Conservation (phyloP, 2,329 filamentous ascomycete species). For the Penicillium freii region DNA sequence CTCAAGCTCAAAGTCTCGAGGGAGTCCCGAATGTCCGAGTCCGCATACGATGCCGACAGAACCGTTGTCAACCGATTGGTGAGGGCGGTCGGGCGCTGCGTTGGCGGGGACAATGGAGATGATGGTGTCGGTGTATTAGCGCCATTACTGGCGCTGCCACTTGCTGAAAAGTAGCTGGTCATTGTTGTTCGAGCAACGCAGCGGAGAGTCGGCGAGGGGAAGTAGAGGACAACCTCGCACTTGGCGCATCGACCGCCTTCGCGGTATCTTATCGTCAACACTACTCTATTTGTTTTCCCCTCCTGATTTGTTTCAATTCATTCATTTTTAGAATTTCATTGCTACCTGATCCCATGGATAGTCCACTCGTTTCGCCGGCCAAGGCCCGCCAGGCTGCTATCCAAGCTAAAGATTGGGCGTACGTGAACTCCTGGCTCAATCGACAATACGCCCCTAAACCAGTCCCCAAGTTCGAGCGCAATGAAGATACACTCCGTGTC, state of each 20-base stretch:
- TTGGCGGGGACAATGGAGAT: conserved; percentile 31
- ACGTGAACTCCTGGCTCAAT: conserved; percentile 78
- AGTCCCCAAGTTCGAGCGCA: conserved; percentile 78
- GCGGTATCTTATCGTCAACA: conserved; percentile 22
- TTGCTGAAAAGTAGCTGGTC: conserved; percentile 36
- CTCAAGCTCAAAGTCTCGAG: conserved; percentile 74
- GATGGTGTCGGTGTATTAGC: conserved; percentile 27
- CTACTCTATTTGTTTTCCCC: neutral
- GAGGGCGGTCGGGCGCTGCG: conserved; percentile 60
- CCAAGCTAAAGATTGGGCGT: conserved; percentile 86
- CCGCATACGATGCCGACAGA: conserved; percentile 87
- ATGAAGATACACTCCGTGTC: conserved; percentile 73
- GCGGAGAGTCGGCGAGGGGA: conserved; percentile 18
- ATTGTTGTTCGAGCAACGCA: conserved; percentile 23
- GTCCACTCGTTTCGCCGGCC: conserved; percentile 57
- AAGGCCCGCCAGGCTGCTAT: conserved; percentile 73
- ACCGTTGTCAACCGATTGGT: conserved; percentile 80
- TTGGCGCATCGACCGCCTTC: conserved; percentile 23
- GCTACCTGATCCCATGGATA: conserved; percentile 30
- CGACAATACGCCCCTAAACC: conserved; percentile 64
- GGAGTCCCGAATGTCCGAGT: conserved; percentile 85
- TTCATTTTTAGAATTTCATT: neutral
- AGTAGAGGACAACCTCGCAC: conserved; percentile 19
- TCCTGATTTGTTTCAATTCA: neutral
- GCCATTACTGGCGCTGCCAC: conserved; percentile 27